Conservation (phyloP, 148 eudicot genomes). For the Camellia japonica region DNA sequence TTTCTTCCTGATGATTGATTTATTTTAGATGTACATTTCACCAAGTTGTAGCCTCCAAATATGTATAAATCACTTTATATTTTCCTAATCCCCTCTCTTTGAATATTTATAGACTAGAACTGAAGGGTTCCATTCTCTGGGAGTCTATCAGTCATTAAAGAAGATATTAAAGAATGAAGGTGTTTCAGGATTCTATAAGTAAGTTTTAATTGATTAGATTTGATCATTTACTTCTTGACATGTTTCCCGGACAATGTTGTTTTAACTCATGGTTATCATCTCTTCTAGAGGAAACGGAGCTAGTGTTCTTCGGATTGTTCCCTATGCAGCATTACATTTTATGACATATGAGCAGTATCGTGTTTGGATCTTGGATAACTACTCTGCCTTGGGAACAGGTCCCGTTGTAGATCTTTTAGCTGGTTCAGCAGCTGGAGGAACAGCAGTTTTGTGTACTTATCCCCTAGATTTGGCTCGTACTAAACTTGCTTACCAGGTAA, state of each 20-base stretch:
- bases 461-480: slow-evolving; percentile 96
- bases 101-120: slow-evolving; percentile 83
- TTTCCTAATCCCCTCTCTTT: background rate
- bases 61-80: background rate
- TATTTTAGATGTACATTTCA: background rate
- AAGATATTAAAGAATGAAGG: slow-evolving; percentile 84
- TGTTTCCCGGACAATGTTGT: background rate
- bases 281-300: slow-evolving; percentile 91
- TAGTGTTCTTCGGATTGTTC: slow-evolving; percentile 85
- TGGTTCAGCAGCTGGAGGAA: slow-evolving; percentile 95
- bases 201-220: slow-evolving; percentile 30
- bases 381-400: slow-evolving; percentile 80
- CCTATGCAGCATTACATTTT: slow-evolving; percentile 93
- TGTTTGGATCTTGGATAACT: slow-evolving; percentile 59
- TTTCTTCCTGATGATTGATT: slow-evolving; percentile 3
- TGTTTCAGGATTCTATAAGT: slow-evolving; percentile 66
- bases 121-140: slow-evolving; percentile 78
- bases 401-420: slow-evolving; percentile 88
- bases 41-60: background rate
- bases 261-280: background rate
- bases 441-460: slow-evolving; percentile 94
- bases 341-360: slow-evolving; percentile 97
- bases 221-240: background rate
- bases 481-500: slow-evolving; percentile 94
- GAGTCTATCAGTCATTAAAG: slow-evolving; percentile 73